phyloP scores from a whole-genome alignment of 768 basidiomycete species.

The Boletus tylopilopsis region DNA sequence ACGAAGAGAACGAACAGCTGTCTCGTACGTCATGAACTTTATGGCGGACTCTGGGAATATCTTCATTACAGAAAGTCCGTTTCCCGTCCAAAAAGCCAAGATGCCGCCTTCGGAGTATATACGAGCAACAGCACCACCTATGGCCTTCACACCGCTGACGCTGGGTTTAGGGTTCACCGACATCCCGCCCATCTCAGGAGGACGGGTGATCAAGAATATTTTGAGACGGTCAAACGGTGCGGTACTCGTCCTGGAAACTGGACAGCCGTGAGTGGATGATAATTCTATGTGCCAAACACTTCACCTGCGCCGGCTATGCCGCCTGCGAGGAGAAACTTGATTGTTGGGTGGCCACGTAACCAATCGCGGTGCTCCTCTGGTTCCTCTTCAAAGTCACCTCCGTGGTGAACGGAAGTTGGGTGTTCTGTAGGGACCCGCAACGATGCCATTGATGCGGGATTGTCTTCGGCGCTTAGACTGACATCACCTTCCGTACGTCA shows the following conservation, averaged over 20 bases:
- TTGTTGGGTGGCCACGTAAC: conserved; percentile 66
- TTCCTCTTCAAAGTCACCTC: conserved; percentile 49
- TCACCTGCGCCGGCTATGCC: conserved; percentile 92
- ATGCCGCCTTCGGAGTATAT: conserved; percentile 91
- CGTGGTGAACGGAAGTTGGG: conserved; percentile 24
- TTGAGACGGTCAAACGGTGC: conserved; percentile 98
- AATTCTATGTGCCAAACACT: conserved; percentile 18
- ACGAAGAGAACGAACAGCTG: conserved; percentile 58
- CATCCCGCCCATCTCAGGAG: conserved; percentile 66
- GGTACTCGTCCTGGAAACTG: conserved; percentile 96
- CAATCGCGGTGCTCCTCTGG: conserved; percentile 58
- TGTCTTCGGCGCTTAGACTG: conserved; percentile 73
- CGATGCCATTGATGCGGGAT: conserved; percentile 38
- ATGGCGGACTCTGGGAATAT: conserved; percentile 98
- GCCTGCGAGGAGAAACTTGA: conserved; percentile 90
- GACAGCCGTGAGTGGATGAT: conserved; percentile 3
- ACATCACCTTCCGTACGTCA: conserved; percentile 60
- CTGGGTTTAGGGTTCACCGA: conserved; percentile 40
- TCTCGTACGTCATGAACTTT: conserved; percentile 96
- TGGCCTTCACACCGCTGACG: conserved; percentile 56
- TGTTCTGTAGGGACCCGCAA: conserved; percentile 11
- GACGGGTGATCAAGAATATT: conserved; percentile 90
- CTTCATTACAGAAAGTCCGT: conserved; percentile 88
- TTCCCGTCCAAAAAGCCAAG: conserved; percentile 96
- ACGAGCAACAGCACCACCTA: conserved; percentile 67